phyloP scores from a whole-genome alignment of 345 rosid genomes.

The Punica granatum region DNA sequence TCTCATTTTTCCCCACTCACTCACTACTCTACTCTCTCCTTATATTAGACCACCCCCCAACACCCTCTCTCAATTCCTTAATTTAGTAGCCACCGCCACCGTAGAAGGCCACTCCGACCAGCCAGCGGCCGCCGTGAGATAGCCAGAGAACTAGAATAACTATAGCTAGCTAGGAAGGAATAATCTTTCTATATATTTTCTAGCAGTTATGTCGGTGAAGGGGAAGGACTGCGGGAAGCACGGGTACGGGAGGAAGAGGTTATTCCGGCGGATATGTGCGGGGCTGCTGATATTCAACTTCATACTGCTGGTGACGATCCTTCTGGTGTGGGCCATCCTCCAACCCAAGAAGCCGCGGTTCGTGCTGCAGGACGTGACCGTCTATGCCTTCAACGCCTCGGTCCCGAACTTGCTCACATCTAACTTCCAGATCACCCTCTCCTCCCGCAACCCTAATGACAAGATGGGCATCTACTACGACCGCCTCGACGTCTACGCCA shows the following conservation, averaged over 20 bases:
- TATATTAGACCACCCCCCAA: background rate
- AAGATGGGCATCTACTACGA: conserved; percentile 82
- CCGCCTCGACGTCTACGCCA: conserved; percentile 58
- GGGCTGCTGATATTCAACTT: conserved; percentile 47
- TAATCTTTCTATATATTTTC: too few species aligned
- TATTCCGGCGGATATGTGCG: conserved; percentile 26
- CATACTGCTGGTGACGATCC: conserved; percentile 43
- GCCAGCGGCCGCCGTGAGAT: background rate
- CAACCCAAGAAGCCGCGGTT: conserved; percentile 76
- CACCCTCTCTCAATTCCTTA: background rate
- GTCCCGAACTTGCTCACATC: conserved; percentile 62
- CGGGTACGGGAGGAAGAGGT: conserved; percentile 15
- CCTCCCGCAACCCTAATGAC: conserved; percentile 76
- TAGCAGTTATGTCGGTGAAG: conserved; percentile 43
- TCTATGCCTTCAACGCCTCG: conserved; percentile 74
- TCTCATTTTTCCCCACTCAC: background rate
- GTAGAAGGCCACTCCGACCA: background rate
- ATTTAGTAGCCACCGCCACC: background rate
- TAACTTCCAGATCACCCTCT: conserved; percentile 69
- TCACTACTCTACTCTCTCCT: background rate
- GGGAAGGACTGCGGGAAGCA: conserved; percentile 34
- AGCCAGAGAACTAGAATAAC: too few species aligned
- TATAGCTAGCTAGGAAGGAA: too few species aligned
- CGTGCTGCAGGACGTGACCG: conserved; percentile 88
- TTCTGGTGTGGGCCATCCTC: conserved; percentile 80